A percentile compares a stretch with the other conserved stretches of the same genome.
Conservation (phyloP, 1,139 yeast species). For the Eremothecium cymbalariae region DNA sequence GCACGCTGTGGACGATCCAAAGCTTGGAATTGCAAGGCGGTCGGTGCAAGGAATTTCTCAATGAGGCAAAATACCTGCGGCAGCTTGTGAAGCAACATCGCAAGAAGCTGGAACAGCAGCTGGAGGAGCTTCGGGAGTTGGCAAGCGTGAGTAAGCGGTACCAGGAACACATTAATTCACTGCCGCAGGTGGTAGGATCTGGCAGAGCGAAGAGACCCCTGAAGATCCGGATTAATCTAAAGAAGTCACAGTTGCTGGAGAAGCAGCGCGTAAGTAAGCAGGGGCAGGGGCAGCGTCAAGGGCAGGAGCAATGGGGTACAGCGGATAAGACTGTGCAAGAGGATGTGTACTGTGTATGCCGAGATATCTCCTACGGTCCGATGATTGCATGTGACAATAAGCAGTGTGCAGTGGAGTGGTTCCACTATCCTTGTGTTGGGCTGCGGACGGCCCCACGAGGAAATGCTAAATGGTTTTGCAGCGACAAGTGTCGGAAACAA, state of each 20-base stretch:
- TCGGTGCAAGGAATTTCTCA: slow-evolving; percentile 14
- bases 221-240: slow-evolving; percentile 13
- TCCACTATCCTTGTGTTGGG: slow-evolving; percentile 73
- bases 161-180: slow-evolving; percentile 12
- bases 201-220: slow-evolving; percentile 9
- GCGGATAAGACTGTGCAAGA: slow-evolving; percentile 9
- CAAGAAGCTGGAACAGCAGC: slow-evolving; percentile 13
- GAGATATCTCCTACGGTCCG: slow-evolving; percentile 77
- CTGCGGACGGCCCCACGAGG: slow-evolving; percentile 59
- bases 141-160: slow-evolving; percentile 15
- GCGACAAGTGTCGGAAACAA: slow-evolving; percentile 45
- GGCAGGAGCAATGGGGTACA: slow-evolving; percentile 5
- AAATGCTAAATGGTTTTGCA: slow-evolving; percentile 87
- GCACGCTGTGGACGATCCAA: slow-evolving; percentile 43
- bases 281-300: not conserved
- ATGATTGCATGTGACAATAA: slow-evolving; percentile 90
- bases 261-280: slow-evolving; percentile 8
- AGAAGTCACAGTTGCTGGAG: not conserved
- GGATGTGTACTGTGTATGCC: slow-evolving; percentile 66
- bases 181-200: slow-evolving; percentile 7
- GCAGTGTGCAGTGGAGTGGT: slow-evolving; percentile 81
- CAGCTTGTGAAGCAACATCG: slow-evolving; percentile 14
- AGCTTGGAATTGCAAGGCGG: slow-evolving; percentile 30
- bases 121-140: slow-evolving; percentile 15
- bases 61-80: slow-evolving; percentile 15